A percentile compares a stretch with the other conserved stretches of the same genome.
Conservation (phyloP, 2,329 filamentous ascomycete species). For the Berkeleyomyces basicola region DNA sequence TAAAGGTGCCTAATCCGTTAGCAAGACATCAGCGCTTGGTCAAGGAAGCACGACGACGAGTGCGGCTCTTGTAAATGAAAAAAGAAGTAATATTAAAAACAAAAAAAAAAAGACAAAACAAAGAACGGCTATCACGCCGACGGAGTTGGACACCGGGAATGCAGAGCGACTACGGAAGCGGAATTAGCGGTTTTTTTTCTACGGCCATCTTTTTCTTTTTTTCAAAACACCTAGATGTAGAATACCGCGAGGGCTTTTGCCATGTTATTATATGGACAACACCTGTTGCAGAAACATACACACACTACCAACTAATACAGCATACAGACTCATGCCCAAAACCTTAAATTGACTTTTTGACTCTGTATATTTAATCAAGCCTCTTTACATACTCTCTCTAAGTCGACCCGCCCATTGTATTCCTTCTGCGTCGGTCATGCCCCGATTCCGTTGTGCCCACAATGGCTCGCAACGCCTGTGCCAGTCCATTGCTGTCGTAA, state of each 20-base stretch:
- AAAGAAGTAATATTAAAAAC: background rate
- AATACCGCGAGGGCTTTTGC: background rate
- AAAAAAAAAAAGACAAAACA: background rate
- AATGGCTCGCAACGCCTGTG: conserved; percentile 60
- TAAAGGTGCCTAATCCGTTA: background rate
- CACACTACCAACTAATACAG: background rate
- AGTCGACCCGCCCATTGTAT: conserved; percentile 24
- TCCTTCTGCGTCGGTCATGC: conserved; percentile 26
- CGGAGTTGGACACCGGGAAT: background rate
- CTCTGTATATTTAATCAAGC: too few species aligned
- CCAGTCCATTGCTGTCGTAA: conserved; percentile 62
- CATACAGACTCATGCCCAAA: too few species aligned
- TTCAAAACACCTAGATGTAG: background rate
- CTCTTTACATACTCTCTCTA: background rate
- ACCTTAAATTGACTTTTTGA: too few species aligned
- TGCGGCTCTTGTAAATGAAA: background rate
- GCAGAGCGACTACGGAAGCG: background rate
- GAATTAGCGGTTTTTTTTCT: background rate
- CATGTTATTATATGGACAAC: background rate
- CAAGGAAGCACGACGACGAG: background rate
- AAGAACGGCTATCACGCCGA: too few species aligned
- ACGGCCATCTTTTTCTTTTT: too few species aligned
- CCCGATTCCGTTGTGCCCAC: conserved; percentile 39
- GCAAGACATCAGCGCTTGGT: background rate
- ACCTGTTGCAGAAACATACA: background rate